These are phyloP conservation scores for Tothia fuscella DNA, from an alignment of 2,329 filamentous ascomycete genomes.

Conservation along the genomic window DNA sequence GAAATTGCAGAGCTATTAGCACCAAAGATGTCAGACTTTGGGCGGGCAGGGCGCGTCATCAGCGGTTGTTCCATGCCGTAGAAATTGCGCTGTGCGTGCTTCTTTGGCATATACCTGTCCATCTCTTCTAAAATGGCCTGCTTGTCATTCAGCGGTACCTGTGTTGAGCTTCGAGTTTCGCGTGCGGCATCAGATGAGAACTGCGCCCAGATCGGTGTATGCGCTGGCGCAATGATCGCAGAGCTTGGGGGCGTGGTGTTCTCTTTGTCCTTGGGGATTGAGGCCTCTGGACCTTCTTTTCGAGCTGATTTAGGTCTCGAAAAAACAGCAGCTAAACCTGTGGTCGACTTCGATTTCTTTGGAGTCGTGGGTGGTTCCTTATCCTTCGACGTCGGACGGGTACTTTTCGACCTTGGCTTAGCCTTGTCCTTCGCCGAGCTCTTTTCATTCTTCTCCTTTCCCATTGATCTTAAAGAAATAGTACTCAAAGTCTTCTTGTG, in stretches of 20 bases:
- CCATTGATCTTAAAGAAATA: slow-evolving; percentile 40
- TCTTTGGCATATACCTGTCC: slow-evolving; percentile 44
- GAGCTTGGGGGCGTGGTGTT: slow-evolving; percentile 55
- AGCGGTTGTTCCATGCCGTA: slow-evolving; percentile 38
- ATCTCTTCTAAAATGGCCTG: slow-evolving; percentile 42
- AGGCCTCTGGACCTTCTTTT: slow-evolving; percentile 41
- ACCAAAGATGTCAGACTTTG: slow-evolving; percentile 38
- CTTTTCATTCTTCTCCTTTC: slow-evolving; percentile 32
- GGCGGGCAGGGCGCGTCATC: slow-evolving; percentile 24
- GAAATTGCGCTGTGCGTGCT: slow-evolving; percentile 52
- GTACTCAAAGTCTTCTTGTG: slow-evolving; percentile 45
- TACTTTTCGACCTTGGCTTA: slow-evolving; percentile 20
- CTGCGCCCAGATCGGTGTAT: slow-evolving; percentile 71
- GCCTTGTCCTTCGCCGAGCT: slow-evolving; percentile 20
- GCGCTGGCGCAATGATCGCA: slow-evolving; percentile 28
- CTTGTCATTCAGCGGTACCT: slow-evolving; percentile 30
- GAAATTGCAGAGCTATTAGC: slow-evolving; percentile 29
- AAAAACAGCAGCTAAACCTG: slow-evolving; percentile 68
- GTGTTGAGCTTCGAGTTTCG: slow-evolving; percentile 22
- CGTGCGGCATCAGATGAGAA: slow-evolving; percentile 38
- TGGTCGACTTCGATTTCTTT: slow-evolving; percentile 70
- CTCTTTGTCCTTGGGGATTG: slow-evolving; percentile 60
- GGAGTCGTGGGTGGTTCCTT: slow-evolving; percentile 26
- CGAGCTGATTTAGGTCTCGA: slow-evolving; percentile 63
- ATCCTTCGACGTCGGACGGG: slow-evolving; percentile 6